Evolutionary conservation across 2,329 filamentous ascomycete genomes (phyloP).

Genomic region (Berkeleyomyces rouxiae): DNA sequence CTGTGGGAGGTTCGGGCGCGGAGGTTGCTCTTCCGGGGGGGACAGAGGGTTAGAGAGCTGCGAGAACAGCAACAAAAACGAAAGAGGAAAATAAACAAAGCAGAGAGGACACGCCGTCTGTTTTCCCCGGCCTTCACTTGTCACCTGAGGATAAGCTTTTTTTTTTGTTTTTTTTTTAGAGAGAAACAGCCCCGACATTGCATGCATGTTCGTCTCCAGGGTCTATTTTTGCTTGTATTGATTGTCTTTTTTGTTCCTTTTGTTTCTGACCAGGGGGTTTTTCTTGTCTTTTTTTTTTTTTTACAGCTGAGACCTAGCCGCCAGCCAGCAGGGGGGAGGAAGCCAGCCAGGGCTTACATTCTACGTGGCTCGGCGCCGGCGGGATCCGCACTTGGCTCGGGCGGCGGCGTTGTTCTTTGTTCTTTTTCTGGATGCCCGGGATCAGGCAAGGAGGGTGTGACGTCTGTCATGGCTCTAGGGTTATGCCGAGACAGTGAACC

Average conservation of each 20-base stretch:
- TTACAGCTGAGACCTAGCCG: background rate
- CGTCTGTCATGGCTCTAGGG: background rate
- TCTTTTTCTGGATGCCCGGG: background rate
- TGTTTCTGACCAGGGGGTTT: background rate
- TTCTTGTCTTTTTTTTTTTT: background rate
- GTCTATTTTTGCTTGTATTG: background rate
- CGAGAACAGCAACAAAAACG: no score
- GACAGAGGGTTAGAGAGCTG: no score
- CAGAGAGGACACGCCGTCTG: no score
- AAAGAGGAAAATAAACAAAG: no score
- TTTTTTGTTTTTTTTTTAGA: background rate
- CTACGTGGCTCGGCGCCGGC: background rate
- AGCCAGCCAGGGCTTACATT: no score
- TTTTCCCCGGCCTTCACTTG: no score
- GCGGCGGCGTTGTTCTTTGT: background rate
- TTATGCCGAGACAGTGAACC: background rate
- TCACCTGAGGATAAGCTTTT: no score
- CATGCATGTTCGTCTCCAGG: no score
- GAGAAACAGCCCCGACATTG: background rate
- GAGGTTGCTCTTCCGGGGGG: no score
- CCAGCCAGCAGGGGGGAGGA: background rate
- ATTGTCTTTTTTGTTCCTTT: background rate
- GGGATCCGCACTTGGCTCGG: background rate
- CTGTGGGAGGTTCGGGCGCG: no score
- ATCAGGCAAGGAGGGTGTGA: background rate